These are phyloP conservation scores for Colletotrichum kahawae DNA, from an alignment of 2,329 filamentous ascomycete species.

Conservation along the genomic window DNA sequence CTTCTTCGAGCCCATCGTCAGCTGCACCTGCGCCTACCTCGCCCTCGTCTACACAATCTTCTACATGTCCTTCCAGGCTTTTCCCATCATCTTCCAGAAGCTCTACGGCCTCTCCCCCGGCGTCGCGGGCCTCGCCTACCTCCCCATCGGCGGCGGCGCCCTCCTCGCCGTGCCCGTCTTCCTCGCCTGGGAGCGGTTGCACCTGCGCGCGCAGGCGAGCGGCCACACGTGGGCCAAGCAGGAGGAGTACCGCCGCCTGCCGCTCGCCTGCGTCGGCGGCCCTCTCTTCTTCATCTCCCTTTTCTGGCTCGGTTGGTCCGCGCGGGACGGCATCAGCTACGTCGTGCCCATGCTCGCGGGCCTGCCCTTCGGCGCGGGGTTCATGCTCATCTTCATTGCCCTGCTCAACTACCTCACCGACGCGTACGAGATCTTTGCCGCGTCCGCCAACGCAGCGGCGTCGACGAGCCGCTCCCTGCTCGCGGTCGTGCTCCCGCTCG, in stretches of 20 bases:
- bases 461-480: constrained; percentile 23
- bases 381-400: constrained; percentile 67
- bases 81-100: constrained; percentile 70
- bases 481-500: constrained; percentile 57
- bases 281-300: constrained; percentile 63
- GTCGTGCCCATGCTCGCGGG: constrained; percentile 64
- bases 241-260: constrained; percentile 73
- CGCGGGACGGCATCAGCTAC: constrained; percentile 52
- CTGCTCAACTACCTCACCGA: constrained; percentile 70
- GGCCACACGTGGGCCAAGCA: constrained; percentile 62
- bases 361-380: constrained; percentile 65
- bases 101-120: constrained; percentile 69
- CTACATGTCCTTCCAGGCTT: constrained; percentile 79
- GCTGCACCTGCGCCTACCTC: constrained; percentile 72
- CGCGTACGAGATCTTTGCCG: constrained; percentile 69
- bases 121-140: constrained; percentile 69
- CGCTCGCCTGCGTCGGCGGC: constrained; percentile 73
- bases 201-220: constrained; percentile 2
- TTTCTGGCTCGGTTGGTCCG: constrained; percentile 68
- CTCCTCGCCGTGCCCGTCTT: constrained; percentile 65
- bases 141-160: constrained; percentile 71
- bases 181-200: constrained; percentile 56
- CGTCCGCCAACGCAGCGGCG: constrained; percentile 26
- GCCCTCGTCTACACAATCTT: constrained; percentile 71
- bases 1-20: constrained; percentile 73